phyloP scores from a whole-genome alignment of 345 rosid species.

The Angophora floribunda region DNA sequence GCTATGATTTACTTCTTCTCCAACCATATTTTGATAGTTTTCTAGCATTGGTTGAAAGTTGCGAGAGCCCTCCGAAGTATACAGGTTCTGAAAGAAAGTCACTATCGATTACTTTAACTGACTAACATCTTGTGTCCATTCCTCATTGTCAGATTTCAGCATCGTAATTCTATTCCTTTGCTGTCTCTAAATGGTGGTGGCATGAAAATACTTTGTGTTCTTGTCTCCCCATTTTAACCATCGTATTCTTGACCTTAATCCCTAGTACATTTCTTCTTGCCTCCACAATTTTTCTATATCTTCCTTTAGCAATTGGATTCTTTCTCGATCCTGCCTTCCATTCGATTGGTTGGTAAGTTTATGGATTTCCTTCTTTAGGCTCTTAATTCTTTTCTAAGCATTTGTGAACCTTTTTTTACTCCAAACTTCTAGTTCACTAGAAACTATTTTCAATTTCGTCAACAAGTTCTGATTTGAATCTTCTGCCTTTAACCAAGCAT shows the following conservation, averaged over 20 bases:
- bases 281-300: neutral
- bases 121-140: neutral
- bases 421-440: neutral
- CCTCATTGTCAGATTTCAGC: neutral
- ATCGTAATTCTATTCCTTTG: neutral
- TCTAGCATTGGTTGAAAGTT: neutral
- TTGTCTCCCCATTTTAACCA: neutral
- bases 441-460: neutral
- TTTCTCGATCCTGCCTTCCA: neutral
- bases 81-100: neutral
- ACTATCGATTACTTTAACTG: neutral
- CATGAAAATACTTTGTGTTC: neutral
- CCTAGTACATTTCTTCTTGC: neutral
- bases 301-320: neutral
- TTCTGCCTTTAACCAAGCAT: too few species aligned
- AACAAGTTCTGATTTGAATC: neutral
- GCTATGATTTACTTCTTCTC: neutral
- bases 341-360: neutral
- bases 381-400: neutral
- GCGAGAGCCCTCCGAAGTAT: rapidly evolving
- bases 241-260: neutral
- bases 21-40: neutral
- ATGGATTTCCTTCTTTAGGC: neutral
- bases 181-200: neutral
- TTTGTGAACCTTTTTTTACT: neutral